Base-by-base conservation (phyloP, 1,139 yeast species). In the Yamadazyma membranifaciens region DNA sequence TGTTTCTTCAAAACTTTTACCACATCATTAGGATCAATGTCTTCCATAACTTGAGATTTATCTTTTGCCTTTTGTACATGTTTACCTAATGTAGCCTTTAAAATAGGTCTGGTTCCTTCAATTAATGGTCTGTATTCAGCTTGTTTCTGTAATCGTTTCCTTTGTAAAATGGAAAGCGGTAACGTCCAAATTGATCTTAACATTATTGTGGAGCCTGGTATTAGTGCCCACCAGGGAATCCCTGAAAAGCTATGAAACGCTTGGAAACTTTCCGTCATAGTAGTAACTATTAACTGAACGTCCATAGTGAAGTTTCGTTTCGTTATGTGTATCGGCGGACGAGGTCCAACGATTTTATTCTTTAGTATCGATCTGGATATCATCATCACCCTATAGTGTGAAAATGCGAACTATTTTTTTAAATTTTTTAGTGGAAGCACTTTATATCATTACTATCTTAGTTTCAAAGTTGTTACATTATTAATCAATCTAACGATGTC, bases 221-320 rank as follows among this genome's bases (percentile, higher is more conserved):
- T 83, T 31, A 89, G 62, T 0, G 78, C 78, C 73, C 88, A 81
- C 96, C 97, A 91, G 9, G 95, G 87, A 6, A 88, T 54, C 1
- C 87, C 87, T 0, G 85, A 62, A 13, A 57, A 50, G 9, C 72
- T 62, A 57, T 84, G 91, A 1, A 78, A 43, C 0, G 69, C 46
- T 43, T 75, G 77, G 12, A 81, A 52, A 1, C 74, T 51, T 22
- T 67, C 69, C 1, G 81, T 74, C 40, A 74, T 48, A 0, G 66
- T 47, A 11, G 42, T 40, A 1, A 49, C 38, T 5, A 49, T 16
- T 9, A 37, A 9, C 11, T 45, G 49, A 2, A 46, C 45, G 14
- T 50, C 54, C 2, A 45, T 10, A 1, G 49, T 42, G 17, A 48
- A 37, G 31, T 43, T n/a, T 25, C 52, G 30, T n/a, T 31, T 36